Percentiles rank a stretch among this genome's conserved stretches.
These are phyloP conservation scores for Bimuria novae-zelandiae DNA, from an alignment of 2,329 filamentous ascomycete species.

Conservation along the genomic window DNA sequence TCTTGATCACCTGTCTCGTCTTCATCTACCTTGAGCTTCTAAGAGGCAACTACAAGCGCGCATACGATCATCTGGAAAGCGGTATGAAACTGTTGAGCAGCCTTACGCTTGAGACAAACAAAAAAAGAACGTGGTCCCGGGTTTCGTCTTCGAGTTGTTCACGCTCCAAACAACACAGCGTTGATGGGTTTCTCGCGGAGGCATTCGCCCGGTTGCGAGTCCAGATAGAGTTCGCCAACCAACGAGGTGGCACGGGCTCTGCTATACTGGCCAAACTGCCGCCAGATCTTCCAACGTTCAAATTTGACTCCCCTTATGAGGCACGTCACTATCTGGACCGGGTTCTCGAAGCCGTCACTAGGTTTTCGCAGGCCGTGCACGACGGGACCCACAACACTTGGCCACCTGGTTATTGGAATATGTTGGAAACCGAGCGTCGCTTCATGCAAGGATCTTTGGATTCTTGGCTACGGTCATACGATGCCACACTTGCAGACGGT, in stretches of 20 bases:
- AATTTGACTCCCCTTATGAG: constrained; percentile 3
- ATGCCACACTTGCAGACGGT: background rate
- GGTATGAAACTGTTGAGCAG: background rate
- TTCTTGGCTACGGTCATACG: constrained; percentile 6
- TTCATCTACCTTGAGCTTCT: constrained; percentile 51
- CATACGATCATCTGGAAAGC: background rate
- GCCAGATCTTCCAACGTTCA: background rate
- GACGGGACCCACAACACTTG: background rate
- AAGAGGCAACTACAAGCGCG: constrained; percentile 45
- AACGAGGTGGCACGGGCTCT: background rate
- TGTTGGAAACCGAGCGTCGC: background rate
- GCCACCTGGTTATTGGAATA: background rate
- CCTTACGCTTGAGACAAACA: background rate
- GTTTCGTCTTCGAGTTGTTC: background rate
- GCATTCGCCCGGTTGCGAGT: constrained; percentile 1
- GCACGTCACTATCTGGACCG: constrained; percentile 7
- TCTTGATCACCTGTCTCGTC: constrained; percentile 49
- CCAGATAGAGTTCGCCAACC: background rate
- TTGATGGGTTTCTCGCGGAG: background rate
- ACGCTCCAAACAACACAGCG: background rate
- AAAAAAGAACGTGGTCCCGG: background rate
- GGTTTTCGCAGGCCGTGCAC: background rate
- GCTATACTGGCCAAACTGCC: background rate
- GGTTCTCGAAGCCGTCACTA: background rate
- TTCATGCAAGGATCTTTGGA: constrained; percentile 7